phyloP scores from a whole-genome alignment of 805 yeast genomes.

The Candida michaelii region DNA sequence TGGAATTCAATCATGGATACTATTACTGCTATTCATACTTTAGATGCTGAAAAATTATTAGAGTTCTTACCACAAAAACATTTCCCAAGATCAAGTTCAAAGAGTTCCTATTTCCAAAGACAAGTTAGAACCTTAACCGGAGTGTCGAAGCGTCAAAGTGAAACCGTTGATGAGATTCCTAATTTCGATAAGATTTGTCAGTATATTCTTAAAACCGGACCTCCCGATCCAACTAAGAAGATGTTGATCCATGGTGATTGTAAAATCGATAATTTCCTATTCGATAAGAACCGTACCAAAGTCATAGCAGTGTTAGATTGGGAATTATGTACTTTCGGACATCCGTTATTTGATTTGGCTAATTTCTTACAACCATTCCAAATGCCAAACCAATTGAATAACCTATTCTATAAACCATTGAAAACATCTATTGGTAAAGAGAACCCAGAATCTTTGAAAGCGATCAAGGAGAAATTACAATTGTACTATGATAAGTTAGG shows the following conservation, averaged over 20 bases:
- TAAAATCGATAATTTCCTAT: constrained; percentile 63
- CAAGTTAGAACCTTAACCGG: constrained; percentile 49
- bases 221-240: constrained; percentile 45
- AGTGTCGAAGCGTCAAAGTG: constrained; percentile 39
- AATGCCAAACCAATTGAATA: constrained; percentile 40
- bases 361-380: constrained; percentile 57
- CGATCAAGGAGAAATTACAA: constrained; percentile 14
- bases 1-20: constrained; percentile 54
- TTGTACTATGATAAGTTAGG: constrained; percentile 25
- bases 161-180: constrained; percentile 49
- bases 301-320: constrained; percentile 62
- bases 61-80: constrained; percentile 44
- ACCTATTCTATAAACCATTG: constrained; percentile 25
- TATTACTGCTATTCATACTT: constrained; percentile 48
- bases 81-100: constrained; percentile 35
- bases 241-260: constrained; percentile 63
- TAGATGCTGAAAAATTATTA: constrained; percentile 44
- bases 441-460: constrained; percentile 19
- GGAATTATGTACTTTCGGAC: constrained; percentile 67
- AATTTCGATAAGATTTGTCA: constrained; percentile 39
- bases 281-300: constrained; percentile 50
- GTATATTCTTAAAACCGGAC: constrained; percentile 46
- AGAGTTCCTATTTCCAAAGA: constrained; percentile 48
- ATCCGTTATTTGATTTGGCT: constrained; percentile 61
- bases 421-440: constrained; percentile 34